Base-by-base conservation (phyloP, 768 basidiomycete genomes). In the Tylopilus felleus region DNA sequence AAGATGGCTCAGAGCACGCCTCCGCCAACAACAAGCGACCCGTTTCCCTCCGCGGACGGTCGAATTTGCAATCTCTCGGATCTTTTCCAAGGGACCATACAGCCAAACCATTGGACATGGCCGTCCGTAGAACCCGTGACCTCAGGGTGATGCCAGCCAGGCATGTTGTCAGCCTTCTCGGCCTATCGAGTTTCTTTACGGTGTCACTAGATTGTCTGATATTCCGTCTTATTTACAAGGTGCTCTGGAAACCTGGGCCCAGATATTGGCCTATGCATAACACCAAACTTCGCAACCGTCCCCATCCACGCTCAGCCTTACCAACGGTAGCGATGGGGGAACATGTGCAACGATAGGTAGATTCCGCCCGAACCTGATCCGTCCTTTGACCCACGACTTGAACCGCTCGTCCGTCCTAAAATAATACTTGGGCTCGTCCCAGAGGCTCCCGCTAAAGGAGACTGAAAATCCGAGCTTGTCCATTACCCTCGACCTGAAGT, bases 381-480 rank as follows among this genome's bases (percentile, higher is more conserved):
- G 60, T 14, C 59, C 60, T 31, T 59, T 65, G 47, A 74, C 60
- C 74, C 74, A 75, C 36, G 52, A 48, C 33, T 62, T 61, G 58
- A 75, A 75, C 39, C 51, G 63, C 3, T 64, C 66, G 47, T 75
- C 67, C 21, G 65, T 69, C 46, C 33, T 56, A 40, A 75, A 64
- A 43, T 61, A 57, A 48, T 69, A 67, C 39, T 47, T 59, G 25
- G 70, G 65, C 7, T 60, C 62, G 45, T 71, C 61, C 67, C 61
- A 65, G 21, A 53, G 52, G 36, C 64, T 71, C n/a, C 69, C 69
- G 39, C 65, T 66, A 51, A 75, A 71, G 21, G 59, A 62, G 33
- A 74, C 67, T 8, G 56, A 47, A 46, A 75, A 73, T 13, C 71
- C 74, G n/a, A 75, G 60, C 62, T 75, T 75, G 22, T 52, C 60